Conservation (phyloP, 2,329 filamentous ascomycete species). For the Metarhizium rileyi region DNA sequence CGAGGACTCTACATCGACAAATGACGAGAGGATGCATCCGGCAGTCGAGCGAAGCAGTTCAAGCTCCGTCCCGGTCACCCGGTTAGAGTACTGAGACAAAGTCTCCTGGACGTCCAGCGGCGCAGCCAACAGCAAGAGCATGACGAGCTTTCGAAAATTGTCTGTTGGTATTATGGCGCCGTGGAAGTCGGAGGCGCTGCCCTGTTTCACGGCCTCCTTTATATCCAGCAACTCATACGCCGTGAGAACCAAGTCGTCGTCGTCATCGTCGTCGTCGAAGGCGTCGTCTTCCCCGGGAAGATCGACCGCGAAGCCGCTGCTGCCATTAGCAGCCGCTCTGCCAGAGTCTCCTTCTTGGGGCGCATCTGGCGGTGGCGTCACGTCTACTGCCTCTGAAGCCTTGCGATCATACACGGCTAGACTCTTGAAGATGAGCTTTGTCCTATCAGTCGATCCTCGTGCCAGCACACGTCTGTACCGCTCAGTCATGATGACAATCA, state of each 20-base stretch:
- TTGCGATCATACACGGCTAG: conserved; percentile 61
- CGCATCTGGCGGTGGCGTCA: background rate
- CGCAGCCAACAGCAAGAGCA: conserved; percentile 58
- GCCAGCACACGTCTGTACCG: conserved; percentile 55
- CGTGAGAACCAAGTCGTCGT: conserved; percentile 57
- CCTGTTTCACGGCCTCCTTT: conserved; percentile 48
- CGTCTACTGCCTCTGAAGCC: conserved; percentile 24
- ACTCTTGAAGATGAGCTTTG: conserved; percentile 60
- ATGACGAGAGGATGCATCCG: conserved; percentile 55
- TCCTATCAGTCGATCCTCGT: conserved; percentile 45
- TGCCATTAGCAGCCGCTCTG: conserved; percentile 9
- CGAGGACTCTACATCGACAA: conserved; percentile 53
- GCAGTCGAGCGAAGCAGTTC: conserved; percentile 51
- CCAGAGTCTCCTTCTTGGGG: background rate
- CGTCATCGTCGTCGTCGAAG: conserved; percentile 33
- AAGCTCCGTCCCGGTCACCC: conserved; percentile 46
- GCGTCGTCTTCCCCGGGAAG: conserved; percentile 34
- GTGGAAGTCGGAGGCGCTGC: conserved; percentile 39
- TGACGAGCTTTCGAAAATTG: conserved; percentile 60
- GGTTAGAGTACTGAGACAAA: conserved; percentile 48
- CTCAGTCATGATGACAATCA: conserved; percentile 62
- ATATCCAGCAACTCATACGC: conserved; percentile 60
- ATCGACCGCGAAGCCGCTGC: conserved; percentile 36
- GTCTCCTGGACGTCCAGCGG: conserved; percentile 56
- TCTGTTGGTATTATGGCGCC: conserved; percentile 65